Conservation (phyloP, 73 alveolate genomes). For the Uronychia setigera region DNA sequence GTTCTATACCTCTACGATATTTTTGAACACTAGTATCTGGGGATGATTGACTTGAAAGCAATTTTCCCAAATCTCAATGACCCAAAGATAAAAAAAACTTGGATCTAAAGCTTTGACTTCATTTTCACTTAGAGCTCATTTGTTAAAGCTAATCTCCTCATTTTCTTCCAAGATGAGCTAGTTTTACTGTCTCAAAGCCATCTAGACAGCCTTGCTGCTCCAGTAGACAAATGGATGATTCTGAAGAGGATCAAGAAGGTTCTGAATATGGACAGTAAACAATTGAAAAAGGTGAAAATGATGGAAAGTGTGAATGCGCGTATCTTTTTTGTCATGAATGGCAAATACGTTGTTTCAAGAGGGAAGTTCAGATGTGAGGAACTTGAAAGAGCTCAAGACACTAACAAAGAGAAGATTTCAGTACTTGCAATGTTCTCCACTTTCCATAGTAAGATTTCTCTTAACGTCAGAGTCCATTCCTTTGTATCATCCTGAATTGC, state of each 20-base stretch:
- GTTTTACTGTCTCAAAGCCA: slow-evolving; percentile 43
- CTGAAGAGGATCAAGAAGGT: slow-evolving; percentile 22
- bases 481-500: slow-evolving; percentile 49
- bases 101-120: background rate
- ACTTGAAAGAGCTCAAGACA: slow-evolving; percentile 15
- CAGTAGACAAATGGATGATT: slow-evolving; percentile 28
- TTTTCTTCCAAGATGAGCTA: slow-evolving; percentile 31
- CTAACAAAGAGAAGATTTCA: slow-evolving; percentile 5
- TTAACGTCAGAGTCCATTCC: slow-evolving; percentile 42
- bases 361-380: background rate
- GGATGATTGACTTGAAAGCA: slow-evolving; percentile 39
- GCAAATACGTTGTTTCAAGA: background rate
- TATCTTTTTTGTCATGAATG: slow-evolving; percentile 35
- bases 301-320: slow-evolving; percentile 33
- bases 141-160: slow-evolving; percentile 42
- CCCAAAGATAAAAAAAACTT: background rate
- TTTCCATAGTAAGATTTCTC: slow-evolving; percentile 28
- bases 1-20: slow-evolving; percentile 47
- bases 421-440: slow-evolving; percentile 32
- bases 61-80: slow-evolving; percentile 20
- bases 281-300: slow-evolving; percentile 12
- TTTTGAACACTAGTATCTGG: slow-evolving; percentile 34
- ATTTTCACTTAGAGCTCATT: slow-evolving; percentile 24
- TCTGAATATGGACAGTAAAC: slow-evolving; percentile 8
- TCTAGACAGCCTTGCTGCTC: slow-evolving; percentile 32